Base-by-base conservation (phyloP, 2,329 filamentous ascomycete species). In the Arthrobotrys iridis region DNA sequence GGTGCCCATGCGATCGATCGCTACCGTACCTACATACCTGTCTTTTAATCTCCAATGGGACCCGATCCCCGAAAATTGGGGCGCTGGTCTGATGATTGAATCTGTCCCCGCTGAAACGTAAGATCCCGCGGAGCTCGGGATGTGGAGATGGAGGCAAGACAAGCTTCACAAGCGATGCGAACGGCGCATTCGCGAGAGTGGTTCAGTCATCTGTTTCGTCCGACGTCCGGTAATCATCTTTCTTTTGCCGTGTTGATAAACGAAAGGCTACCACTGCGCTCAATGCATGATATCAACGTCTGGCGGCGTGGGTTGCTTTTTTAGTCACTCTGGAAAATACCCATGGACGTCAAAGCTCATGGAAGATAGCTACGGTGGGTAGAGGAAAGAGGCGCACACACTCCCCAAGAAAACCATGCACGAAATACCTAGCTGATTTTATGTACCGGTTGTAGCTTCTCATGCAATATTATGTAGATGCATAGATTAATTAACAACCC, bases 391-490 rank as follows among this genome's bases (percentile, higher is more conserved):
- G n/a, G n/a, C n/a, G n/a, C n/a, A n/a, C n/a, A n/a, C n/a, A n/a
- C n/a, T n/a, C n/a, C n/a, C n/a, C n/a, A n/a, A n/a, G n/a, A n/a
- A n/a, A n/a, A n/a, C n/a, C n/a, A n/a, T n/a, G n/a, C n/a, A n/a
- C 11, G 55, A 52, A 59, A 60, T 70, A 62, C 18, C 45, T 57
- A 45, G 57, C 30, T 41, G 20, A 10, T n/a, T n/a, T n/a, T 18
- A 4, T 18, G 43, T 50, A 20, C 15, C 33, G 30, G 41, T 37
- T 60, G 37, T 68, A 46, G 35, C 30, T 50, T n/a, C 28, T 50
- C 58, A 71, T 63, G 70, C 62, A 74, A 74, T 74, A 74, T n/a
- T n/a, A n/a, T n/a, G 20, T 24, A 45, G 18, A 74, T 63, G 62
- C 62, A 67, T 24, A 35, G 46, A 63, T 60, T 58, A 22, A 66